Evolutionary conservation across 768 basidiomycete species (phyloP), one percentile per base, ranked within the genome.

Genomic region (Clavulina sp.): DNA sequence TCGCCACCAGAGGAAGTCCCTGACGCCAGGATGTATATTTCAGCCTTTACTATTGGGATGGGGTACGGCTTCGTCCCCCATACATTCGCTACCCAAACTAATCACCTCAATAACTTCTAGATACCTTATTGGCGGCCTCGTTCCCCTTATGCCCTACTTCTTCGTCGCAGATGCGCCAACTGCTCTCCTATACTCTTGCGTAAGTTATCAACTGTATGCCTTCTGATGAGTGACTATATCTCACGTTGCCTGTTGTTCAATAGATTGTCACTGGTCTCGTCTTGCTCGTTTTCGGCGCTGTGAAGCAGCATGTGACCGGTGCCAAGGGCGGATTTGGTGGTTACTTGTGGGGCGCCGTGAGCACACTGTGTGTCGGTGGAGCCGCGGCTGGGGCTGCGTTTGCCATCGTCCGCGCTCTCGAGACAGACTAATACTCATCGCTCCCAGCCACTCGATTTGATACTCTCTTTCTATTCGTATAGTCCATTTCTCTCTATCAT

Each of bases 41-140:
- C 88, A 1, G 93, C 93, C 1, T 73, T 93, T 57, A 97, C 93
- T 0, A 97, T 99, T 61, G 95, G 93, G 55, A 73, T 88, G 61
- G 88, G 89, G 9, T 63, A 21, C 31, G 41, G 43, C 24, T 9
- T 1, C 26, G 36, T 38, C 21, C 21, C 30, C 43, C 49, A 51
- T 3, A 24, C 23, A 2, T 23, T 41, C 2, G 7, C 5, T 19
- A 4, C 5, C 24, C 31, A 28, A 5, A 9, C 24, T 31, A 26
- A 4, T 24, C 48, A 7, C n/a, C n/a, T 7, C 3, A 31, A 28
- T 4, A 31, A 29, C 19, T 21, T 32, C 5, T 28, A n/a, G 16
- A 16, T 93, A 97, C 69, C 80, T 92, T 56, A 49, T 93, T 51
- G 95, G 95, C 41, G 95, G 95, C 29, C 71, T 92, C 51, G 84